Base-by-base conservation (phyloP, 192 early-diverging fungal genomes). In the Umbelopsis sp. region DNA sequence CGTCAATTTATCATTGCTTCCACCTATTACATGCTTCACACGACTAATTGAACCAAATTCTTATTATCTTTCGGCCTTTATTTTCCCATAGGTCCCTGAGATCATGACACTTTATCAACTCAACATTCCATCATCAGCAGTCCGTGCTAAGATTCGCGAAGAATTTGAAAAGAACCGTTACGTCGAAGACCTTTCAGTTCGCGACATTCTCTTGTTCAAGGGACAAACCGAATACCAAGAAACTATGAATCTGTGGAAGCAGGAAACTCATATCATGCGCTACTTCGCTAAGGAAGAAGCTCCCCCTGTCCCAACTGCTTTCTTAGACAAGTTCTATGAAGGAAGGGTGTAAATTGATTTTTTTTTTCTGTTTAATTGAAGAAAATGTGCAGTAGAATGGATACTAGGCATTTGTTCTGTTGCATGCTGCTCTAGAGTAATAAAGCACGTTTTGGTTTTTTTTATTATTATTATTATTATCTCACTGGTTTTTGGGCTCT, bases 161-260 rank as follows among this genome's bases (percentile, higher is more conserved):
- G 84, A 96, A 69, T 97, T 96, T 79, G 95, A 95, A 68, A 91
- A 91, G 72, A 87, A 96, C 76, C 89, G 91, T 59, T 86, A 85
- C 77, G 91, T 96, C 44, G 83, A 85, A 17, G 89, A 97, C 78
- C 78, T 90, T 29, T 81, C 84, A 32, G 84, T 90, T 24, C 88
- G 93, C 76, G 96, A 97, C 73, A 84, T 96, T 54, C 84, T 97
- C 66, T 74, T 94, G 75, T 87, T 94, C 75, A 97, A 96, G 84
- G 94, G 96, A 22, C 87, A 87, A 51, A 85, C 90, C 74, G 96
- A 97, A 71, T 90, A 88, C 54, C 90, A 94, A 66, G 96, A 97
- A 84, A 95, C 94, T 7, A 79, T 94, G 81, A 95, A 97, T 70
- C 86, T 91, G 32, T 97, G 95, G 96, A 97, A 97, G 85, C 91